Conservation (phyloP, 1,284 basidiomycete genomes). For the Malassezia nana region DNA sequence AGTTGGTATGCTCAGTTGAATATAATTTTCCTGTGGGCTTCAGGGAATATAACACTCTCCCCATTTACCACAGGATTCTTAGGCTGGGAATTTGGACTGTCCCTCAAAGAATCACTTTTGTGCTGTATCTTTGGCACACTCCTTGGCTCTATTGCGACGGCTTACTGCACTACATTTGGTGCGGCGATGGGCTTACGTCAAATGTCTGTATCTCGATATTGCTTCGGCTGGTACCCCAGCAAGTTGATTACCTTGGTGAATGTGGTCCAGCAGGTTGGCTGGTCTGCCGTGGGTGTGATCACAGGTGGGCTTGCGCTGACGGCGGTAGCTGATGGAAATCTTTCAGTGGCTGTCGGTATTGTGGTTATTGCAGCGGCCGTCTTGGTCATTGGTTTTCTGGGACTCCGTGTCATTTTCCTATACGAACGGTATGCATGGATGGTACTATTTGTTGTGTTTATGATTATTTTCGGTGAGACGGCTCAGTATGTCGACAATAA, state of each 20-base stretch:
- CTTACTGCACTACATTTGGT: neutral
- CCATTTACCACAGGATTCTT: neutral
- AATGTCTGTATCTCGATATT: conserved; percentile 2
- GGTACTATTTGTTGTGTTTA: neutral
- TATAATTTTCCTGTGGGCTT: neutral
- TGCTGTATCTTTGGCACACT: neutral
- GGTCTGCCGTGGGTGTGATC: neutral
- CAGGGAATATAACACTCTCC: neutral
- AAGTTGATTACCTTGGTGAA: neutral
- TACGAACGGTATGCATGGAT: neutral
- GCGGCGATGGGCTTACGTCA: neutral
- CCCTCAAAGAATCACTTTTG: neutral
- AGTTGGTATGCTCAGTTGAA: neutral
- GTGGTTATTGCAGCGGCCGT: neutral
- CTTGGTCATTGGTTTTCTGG: neutral
- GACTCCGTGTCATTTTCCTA: neutral
- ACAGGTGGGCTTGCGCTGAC: neutral
- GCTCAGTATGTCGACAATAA: neutral
- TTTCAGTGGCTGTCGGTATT: neutral
- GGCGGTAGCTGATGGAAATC: neutral
- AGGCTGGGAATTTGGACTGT: neutral
- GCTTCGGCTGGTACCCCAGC: conserved; percentile 1
- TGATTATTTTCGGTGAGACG: neutral
- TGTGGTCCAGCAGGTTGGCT: neutral
- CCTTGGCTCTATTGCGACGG: neutral